These are phyloP conservation scores for Panellus pusillus DNA, from an alignment of 768 basidiomycete species.

Conservation along the genomic window DNA sequence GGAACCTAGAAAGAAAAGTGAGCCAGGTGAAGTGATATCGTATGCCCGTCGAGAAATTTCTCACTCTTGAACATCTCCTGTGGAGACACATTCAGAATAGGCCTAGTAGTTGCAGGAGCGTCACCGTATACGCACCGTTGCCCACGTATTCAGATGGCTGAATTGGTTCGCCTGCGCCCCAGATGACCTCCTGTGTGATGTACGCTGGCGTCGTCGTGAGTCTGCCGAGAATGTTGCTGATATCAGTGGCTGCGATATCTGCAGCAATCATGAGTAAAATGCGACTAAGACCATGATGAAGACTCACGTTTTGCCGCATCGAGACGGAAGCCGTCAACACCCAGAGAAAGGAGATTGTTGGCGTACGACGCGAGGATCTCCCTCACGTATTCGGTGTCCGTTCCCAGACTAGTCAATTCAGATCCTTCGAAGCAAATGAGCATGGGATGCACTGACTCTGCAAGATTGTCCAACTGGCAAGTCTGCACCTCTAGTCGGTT, in stretches of 20 bases:
- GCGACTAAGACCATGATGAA: background rate
- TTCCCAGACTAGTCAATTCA: constrained; percentile 47
- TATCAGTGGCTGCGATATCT: constrained; percentile 58
- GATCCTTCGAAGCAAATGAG: background rate
- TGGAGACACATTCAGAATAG: background rate
- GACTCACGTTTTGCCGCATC: constrained; percentile 64
- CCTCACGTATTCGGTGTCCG: constrained; percentile 63
- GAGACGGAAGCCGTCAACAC: constrained; percentile 60
- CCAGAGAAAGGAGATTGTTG: constrained; percentile 62
- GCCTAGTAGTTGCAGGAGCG: no score
- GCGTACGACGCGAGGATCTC: constrained; percentile 51
- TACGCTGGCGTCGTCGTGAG: constrained; percentile 43
- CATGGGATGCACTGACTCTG: no score
- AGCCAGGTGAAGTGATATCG: background rate
- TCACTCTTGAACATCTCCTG: constrained; percentile 66
- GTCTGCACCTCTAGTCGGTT: constrained; percentile 58
- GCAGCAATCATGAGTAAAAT: background rate
- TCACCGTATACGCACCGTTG: constrained; percentile 52
- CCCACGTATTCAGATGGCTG: constrained; percentile 56
- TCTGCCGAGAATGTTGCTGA: constrained; percentile 51
- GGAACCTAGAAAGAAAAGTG: constrained; percentile 41
- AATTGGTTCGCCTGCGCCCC: constrained; percentile 48
- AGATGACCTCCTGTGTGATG: constrained; percentile 67
- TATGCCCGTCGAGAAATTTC: constrained; percentile 3
- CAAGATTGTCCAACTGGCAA: constrained; percentile 50